Evolutionary conservation across 352 stramenopile species (phyloP), one percentile per base, ranked within the genome.

Genomic region (Phytophthora sansomeana): DNA sequence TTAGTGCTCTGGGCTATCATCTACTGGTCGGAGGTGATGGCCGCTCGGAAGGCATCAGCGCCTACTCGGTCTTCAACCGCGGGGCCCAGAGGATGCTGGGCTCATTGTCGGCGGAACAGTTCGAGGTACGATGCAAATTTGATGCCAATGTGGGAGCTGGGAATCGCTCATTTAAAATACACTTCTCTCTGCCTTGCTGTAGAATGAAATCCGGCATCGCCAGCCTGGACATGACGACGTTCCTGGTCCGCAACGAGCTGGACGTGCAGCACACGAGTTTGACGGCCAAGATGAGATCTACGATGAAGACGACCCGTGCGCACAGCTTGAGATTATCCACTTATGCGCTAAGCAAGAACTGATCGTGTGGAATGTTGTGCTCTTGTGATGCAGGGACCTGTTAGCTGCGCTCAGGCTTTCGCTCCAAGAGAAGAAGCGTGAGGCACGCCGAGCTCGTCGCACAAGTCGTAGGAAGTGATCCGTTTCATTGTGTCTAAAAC

Each of bases 61-160:
- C 87, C 3, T 95, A 95, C 63, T 95, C 87, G 24, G 80, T 95
- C 17, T 95, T 95, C 55, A 95, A 95, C 62, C 76, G 72, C 21
- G 77, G 79, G 14, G 67, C 73, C 10, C 75, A 83, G 48, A 82
- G 87, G 54, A 90, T 95, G 81, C 54, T 93, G 53, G 87, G 87
- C 5, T 92, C 85, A 5, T 70, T 95, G 17, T 93, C 87, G 11
- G 87, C 83, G 29, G 87, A 95, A 38, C 84, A 95, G 56, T 93
- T 95, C 57, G 87, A 95, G 85, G 85, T 91, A 61, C 21, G 47
- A 33, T 21, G 8, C 52, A 33, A 19, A 26, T 26, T 43, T 63
- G 14, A 28, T 32, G 17, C 29, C 3, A 54, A 3, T 14, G 26
- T 46, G 11, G n/a, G 36, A 30, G 14, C 39, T 55, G 33, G 32